These are phyloP conservation scores for Pseudopithomyces chartarum DNA, from an alignment of 2,329 filamentous ascomycete genomes.

Conservation along the genomic window DNA sequence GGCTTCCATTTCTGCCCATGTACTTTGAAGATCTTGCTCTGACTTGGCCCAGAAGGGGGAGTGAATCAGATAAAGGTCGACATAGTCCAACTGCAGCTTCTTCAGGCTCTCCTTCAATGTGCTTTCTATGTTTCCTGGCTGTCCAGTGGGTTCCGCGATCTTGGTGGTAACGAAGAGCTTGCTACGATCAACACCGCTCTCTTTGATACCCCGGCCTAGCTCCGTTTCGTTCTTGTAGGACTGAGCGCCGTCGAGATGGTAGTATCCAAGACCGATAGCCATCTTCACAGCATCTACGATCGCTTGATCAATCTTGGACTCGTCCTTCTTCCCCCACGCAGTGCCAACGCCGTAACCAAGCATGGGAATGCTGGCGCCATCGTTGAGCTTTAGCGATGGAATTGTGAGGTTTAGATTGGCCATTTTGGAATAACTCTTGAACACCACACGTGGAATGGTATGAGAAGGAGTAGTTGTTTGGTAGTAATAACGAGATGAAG, in stretches of 20 bases:
- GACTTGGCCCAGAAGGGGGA: conserved; percentile 62
- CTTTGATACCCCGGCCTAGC: conserved; percentile 54
- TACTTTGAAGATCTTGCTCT: conserved; percentile 59
- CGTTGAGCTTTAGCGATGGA: conserved; percentile 71
- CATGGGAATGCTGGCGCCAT: conserved; percentile 74
- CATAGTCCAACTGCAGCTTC: conserved; percentile 65
- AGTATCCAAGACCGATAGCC: conserved; percentile 72
- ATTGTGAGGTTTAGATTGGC: conserved; percentile 54
- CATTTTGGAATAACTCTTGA: conserved; percentile 31
- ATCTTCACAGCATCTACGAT: conserved; percentile 61
- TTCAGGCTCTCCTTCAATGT: conserved; percentile 62
- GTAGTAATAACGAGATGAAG: not conserved
- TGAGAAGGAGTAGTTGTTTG: not conserved
- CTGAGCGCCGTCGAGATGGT: conserved; percentile 77
- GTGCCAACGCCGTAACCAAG: conserved; percentile 76
- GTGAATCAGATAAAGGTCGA: conserved; percentile 69
- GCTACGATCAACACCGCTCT: conserved; percentile 50
- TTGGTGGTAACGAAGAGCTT: conserved; percentile 63
- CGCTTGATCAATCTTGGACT: conserved; percentile 60
- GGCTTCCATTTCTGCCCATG: conserved; percentile 66
- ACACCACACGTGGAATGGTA: not conserved
- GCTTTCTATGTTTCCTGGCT: conserved; percentile 54
- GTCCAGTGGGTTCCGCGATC: conserved; percentile 52
- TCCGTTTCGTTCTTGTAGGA: conserved; percentile 59
- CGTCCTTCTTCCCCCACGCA: conserved; percentile 63